Base-by-base conservation (phyloP, 805 yeast genomes). In the Myxozyma melibiosi region DNA sequence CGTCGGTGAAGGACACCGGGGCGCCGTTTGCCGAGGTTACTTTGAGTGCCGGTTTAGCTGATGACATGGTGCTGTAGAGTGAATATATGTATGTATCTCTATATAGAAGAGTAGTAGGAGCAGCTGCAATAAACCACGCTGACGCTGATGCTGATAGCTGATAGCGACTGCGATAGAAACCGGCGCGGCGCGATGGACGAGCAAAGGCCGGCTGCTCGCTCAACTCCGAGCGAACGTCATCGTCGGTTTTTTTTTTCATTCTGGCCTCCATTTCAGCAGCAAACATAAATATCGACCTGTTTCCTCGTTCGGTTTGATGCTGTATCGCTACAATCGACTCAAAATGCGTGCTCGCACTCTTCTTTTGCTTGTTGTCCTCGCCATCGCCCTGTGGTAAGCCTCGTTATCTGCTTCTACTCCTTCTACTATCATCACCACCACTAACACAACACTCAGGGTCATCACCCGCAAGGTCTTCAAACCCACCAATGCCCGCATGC, bases 31-130 rank as follows among this genome's bases (percentile, higher is more conserved):
- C 45, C 5, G 53, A 18, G 24, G 53, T 2, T 18, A 38, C 25
- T 33, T 53, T 53, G 35, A 52, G 51, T 27, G 54, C 57, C 5
- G 54, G 38, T 22, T 57, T 41, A 16, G 41, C 54, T 16, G 33
- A 28, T 33, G 34, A n/a, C 20, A 11, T 13, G 18, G 20, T n/a
- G 22, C 35, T 9, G 14, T 14, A 31, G 13, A 9, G 9, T 31
- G 9, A 14, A 31, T 31, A 14, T 31, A 31, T 31, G 35, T 9
- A n/a, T n/a, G n/a, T n/a, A n/a, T n/a, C n/a, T n/a, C n/a, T n/a
- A n/a, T n/a, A n/a, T n/a, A n/a, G n/a, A n/a, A n/a, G n/a, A n/a
- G n/a, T n/a, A n/a, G n/a, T n/a, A n/a, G n/a, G n/a, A n/a, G n/a
- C n/a, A n/a, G n/a, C n/a, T n/a, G n/a, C n/a, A n/a, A n/a, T n/a